These are phyloP conservation scores for Plasmodium inui DNA, from an alignment of 169 alveolate species.

Conservation along the genomic window DNA sequence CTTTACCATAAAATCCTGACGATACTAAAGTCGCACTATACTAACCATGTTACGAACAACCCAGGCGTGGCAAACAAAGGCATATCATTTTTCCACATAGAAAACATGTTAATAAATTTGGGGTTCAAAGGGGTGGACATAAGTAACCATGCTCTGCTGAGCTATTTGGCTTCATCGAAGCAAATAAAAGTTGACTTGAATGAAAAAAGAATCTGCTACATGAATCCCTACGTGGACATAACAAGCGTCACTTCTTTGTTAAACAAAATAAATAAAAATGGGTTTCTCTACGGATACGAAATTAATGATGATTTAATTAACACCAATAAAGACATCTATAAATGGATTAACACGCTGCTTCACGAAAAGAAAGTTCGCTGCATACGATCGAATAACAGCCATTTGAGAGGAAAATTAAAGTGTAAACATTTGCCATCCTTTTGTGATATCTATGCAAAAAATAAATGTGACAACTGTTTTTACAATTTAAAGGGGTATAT, in stretches of 20 bases:
- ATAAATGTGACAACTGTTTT: slow-evolving; percentile 78
- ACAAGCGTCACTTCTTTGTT: slow-evolving; percentile 55
- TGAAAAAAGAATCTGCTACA: slow-evolving; percentile 73
- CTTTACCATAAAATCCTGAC: slow-evolving; percentile 69
- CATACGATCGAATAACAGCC: slow-evolving; percentile 78
- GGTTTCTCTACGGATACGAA: slow-evolving; percentile 74
- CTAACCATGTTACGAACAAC: slow-evolving; percentile 65
- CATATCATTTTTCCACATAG: slow-evolving; percentile 69
- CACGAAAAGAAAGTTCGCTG: slow-evolving; percentile 76
- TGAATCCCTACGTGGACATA: slow-evolving; percentile 58
- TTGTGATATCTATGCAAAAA: slow-evolving; percentile 79
- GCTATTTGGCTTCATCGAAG: slow-evolving; percentile 67
- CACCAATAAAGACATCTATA: slow-evolving; percentile 65
- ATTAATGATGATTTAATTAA: slow-evolving; percentile 76
- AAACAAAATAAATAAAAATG: slow-evolving; percentile 68
- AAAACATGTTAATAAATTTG: slow-evolving; percentile 66
- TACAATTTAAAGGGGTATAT: slow-evolving; percentile 76
- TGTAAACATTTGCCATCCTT: slow-evolving; percentile 73
- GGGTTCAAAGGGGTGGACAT: slow-evolving; percentile 76
- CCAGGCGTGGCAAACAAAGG: slow-evolving; percentile 58
- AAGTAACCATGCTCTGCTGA: slow-evolving; percentile 42
- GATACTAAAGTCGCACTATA: slow-evolving; percentile 67
- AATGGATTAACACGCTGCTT: slow-evolving; percentile 75
- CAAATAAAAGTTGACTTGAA: slow-evolving; percentile 70
- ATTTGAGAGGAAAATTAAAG: slow-evolving; percentile 78